Evolutionary conservation across 163 green algal genomes (phyloP).

Genomic region (Prototheca wickerhamii): DNA sequence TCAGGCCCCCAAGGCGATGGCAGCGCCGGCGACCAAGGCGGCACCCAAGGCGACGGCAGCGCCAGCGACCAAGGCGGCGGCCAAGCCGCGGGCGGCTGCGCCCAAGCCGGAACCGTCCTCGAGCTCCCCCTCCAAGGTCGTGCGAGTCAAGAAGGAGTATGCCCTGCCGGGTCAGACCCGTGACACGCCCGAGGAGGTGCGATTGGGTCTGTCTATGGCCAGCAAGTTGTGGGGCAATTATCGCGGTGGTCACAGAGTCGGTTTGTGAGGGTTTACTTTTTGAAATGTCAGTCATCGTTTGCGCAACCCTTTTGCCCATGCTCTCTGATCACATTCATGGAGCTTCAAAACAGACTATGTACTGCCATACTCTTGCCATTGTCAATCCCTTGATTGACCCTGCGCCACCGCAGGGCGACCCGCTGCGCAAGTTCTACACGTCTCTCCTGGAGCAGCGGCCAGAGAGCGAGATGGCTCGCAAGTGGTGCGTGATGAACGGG

Average conservation of each 20-base stretch:
- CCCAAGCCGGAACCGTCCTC: too few species aligned
- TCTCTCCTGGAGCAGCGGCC: constrained; percentile 56
- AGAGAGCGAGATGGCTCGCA: constrained; percentile 60
- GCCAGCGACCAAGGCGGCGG: too few species aligned
- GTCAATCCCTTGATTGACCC: not conserved
- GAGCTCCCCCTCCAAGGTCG: too few species aligned
- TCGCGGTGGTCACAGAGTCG: not conserved
- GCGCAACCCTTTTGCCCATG: too few species aligned
- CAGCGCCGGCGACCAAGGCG: too few species aligned
- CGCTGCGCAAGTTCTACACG: constrained; percentile 32
- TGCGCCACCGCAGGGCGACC: constrained; percentile 30
- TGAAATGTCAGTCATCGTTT: too few species aligned
- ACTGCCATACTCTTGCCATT: not conserved
- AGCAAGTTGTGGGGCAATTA: not conserved
- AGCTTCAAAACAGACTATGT: too few species aligned
- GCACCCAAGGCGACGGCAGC: too few species aligned
- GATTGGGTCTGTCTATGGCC: not conserved
- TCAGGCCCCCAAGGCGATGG: too few species aligned
- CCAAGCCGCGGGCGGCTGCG: too few species aligned
- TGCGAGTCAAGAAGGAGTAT: constrained; percentile 47
- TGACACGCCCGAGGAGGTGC: constrained; percentile 48
- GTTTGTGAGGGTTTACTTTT: not conserved
- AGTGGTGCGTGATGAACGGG: constrained; percentile 51
- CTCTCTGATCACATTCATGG: too few species aligned
- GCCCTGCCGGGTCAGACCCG: constrained; percentile 57